Evolutionary conservation across 129 eudicot genomes (phyloP).

Genomic region (sunflower (Helianthus annuus)): HanXRQr2.0-SUNRISE NC_035448.2:430325-430824

Average conservation of each 20-base stretch:
- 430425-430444: not conserved
- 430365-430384: not conserved
- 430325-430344: no score
- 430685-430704: conserved; percentile 19
- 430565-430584: conserved; percentile 33
- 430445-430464: conserved; percentile 77
- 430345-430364: not conserved
- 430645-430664: conserved; percentile 22
- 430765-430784: not conserved
- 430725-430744: conserved; percentile 18
- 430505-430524: conserved; percentile 86
- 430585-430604: conserved; percentile 26
- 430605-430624: conserved; percentile 28
- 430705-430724: conserved; percentile 27
- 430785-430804: not conserved
- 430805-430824: not conserved
- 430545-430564: conserved; percentile 31
- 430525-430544: conserved; percentile 35
- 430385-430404: not conserved
- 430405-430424: not conserved
- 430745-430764: conserved; percentile 15
- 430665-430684: conserved; percentile 18
- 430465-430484: conserved; percentile 71
- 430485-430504: conserved; percentile 92
- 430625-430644: conserved; percentile 16